Percentiles rank a stretch among this genome's conserved stretches.
These are phyloP conservation scores for Polychaeton citri DNA, from an alignment of 2,329 filamentous ascomycete genomes.

Conservation along the genomic window DNA sequence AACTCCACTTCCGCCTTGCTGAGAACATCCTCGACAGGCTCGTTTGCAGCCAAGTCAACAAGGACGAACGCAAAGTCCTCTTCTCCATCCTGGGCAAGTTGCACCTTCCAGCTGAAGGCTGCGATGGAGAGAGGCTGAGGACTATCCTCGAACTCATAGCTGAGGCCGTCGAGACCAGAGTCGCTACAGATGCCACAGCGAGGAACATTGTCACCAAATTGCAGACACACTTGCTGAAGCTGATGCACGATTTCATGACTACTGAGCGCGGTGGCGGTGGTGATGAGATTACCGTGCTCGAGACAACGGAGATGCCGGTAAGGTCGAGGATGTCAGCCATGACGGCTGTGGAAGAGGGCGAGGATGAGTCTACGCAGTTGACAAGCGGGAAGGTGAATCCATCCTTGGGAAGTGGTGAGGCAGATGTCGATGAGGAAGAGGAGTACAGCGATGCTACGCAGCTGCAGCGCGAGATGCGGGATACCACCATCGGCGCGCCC, in stretches of 20 bases:
- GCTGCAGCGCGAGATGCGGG: constrained; percentile 13
- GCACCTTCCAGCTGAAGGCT: constrained; percentile 48
- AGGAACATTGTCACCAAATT: constrained; percentile 44
- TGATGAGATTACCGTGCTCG: neutral
- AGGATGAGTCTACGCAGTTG: neutral
- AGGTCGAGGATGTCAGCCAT: neutral
- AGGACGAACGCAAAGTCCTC: constrained; percentile 76
- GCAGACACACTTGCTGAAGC: constrained; percentile 36
- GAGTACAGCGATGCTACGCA: constrained; percentile 7
- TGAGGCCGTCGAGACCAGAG: constrained; percentile 35
- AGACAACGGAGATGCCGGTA: neutral
- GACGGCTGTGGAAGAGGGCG: neutral
- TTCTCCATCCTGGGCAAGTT: constrained; percentile 71
- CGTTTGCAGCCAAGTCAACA: constrained; percentile 45
- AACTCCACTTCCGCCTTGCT: constrained; percentile 65
- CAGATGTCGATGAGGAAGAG: constrained; percentile 7
- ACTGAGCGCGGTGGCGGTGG: constrained; percentile 18
- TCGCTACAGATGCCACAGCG: constrained; percentile 39
- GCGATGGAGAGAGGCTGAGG: constrained; percentile 18
- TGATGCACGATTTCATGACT: constrained; percentile 31
- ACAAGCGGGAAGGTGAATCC: neutral
- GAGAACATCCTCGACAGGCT: constrained; percentile 64
- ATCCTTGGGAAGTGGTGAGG: neutral
- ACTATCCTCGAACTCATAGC: constrained; percentile 32
- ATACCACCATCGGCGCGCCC: constrained; percentile 13